Evolutionary conservation across 2,329 filamentous ascomycete species (phyloP).

Genomic region (Alternaria angustiovoidea): DNA sequence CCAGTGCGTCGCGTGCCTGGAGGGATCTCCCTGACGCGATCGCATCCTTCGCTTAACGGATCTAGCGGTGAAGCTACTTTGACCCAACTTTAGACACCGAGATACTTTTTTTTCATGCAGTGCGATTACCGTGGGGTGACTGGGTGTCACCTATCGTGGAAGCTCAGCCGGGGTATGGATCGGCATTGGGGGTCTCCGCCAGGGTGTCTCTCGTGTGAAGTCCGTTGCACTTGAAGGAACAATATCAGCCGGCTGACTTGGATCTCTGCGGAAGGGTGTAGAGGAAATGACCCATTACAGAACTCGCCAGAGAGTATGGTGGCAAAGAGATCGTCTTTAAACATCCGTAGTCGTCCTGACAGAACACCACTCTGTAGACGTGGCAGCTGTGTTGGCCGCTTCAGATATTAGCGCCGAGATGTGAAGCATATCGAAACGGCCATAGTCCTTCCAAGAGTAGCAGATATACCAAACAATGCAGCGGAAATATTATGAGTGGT

Average conservation of each 20-base stretch:
- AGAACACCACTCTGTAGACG: conserved; percentile 21
- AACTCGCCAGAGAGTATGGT: conserved; percentile 16
- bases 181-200: conserved; percentile 21
- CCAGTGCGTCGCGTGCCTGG: conserved; percentile 19
- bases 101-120: conserved; percentile 14
- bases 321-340: conserved; percentile 41
- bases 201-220: conserved; percentile 16
- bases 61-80: conserved; percentile 23
- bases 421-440: conserved; percentile 15
- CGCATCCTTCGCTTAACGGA: conserved; percentile 18
- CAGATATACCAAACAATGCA: conserved; percentile 13
- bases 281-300: conserved; percentile 11
- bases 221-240: conserved; percentile 4
- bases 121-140: conserved; percentile 8
- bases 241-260: conserved; percentile 4
- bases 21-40: conserved; percentile 30
- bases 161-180: conserved; percentile 22
- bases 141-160: conserved; percentile 9
- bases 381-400: conserved; percentile 30
- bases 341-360: conserved; percentile 14
- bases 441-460: conserved; percentile 9
- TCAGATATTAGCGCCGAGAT: conserved; percentile 11
- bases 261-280: conserved; percentile 6
- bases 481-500: conserved; percentile 15
- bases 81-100: conserved; percentile 13